phyloP scores from a whole-genome alignment of 2,329 filamentous ascomycete species.

The Dactylonectria estremocensis region DNA sequence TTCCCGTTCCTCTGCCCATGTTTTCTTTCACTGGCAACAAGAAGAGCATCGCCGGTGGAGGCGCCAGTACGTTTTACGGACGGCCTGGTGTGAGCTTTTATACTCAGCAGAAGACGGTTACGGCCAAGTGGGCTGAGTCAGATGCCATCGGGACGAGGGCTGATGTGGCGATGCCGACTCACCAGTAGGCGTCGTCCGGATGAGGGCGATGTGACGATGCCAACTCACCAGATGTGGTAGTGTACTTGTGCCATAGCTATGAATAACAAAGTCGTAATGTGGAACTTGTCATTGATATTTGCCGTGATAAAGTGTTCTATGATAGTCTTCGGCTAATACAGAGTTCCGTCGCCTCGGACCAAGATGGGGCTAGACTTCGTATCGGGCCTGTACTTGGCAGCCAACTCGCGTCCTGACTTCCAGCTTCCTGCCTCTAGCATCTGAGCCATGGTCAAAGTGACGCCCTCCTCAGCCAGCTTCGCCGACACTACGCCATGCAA shows the following conservation, averaged over 20 bases:
- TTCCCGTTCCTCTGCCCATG: constrained; percentile 47
- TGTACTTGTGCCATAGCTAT: not conserved
- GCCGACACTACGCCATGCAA: constrained; percentile 60
- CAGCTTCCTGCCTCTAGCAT: constrained; percentile 68
- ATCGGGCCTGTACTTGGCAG: constrained; percentile 82
- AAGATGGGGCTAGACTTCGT: constrained; percentile 88
- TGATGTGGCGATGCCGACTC: constrained; percentile 29
- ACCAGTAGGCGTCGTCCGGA: constrained; percentile 22
- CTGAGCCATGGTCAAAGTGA: constrained; percentile 62
- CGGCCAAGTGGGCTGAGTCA: constrained; percentile 48
- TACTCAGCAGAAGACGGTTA: constrained; percentile 82
- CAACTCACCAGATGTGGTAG: constrained; percentile 20
- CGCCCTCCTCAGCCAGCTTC: constrained; percentile 50
- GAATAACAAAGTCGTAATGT: not conserved
- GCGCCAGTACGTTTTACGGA: constrained; percentile 80
- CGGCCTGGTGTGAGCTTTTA: constrained; percentile 80
- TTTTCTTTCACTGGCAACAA: constrained; percentile 60
- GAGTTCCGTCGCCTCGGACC: constrained; percentile 85
- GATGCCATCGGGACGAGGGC: constrained; percentile 28
- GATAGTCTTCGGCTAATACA: constrained; percentile 71
- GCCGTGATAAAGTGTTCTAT: not conserved
- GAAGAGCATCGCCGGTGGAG: constrained; percentile 78
- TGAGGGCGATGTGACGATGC: constrained; percentile 29
- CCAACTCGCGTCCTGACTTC: constrained; percentile 83
- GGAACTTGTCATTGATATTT: not conserved